Conservation (phyloP, 208 protist species). For the Crithidia mellificae region DNA sequence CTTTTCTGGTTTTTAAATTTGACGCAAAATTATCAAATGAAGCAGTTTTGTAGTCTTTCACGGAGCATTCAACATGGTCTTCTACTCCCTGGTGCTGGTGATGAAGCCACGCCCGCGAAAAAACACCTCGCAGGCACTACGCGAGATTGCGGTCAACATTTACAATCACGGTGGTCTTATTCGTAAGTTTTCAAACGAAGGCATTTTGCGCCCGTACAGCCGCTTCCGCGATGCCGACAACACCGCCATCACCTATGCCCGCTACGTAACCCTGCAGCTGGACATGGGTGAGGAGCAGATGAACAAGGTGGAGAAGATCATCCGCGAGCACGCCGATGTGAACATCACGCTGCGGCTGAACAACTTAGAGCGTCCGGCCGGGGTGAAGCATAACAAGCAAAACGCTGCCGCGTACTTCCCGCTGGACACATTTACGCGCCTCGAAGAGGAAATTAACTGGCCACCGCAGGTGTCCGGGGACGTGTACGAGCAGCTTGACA, state of each 20-base stretch:
- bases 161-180: conserved; percentile 85
- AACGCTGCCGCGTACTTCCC: conserved; percentile 69
- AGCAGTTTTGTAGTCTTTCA: too few relatives aligned
- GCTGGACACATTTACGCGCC: conserved; percentile 81
- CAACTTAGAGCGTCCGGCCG: conserved; percentile 69
- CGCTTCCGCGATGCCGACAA: conserved; percentile 83
- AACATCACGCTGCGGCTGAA: conserved; percentile 75
- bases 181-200: conserved; percentile 83
- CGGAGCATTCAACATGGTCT: too few relatives aligned
- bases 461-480: conserved; percentile 84
- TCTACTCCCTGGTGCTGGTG: conserved; percentile 84
- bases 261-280: conserved; percentile 84
- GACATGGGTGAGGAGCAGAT: conserved; percentile 88
- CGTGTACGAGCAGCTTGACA: conserved; percentile 88
- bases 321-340: conserved; percentile 84
- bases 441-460: conserved; percentile 92
- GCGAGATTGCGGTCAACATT: conserved; percentile 70
- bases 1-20: too few relatives aligned
- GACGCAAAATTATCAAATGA: too few relatives aligned
- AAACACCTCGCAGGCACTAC: conserved; percentile 75
- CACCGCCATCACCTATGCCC: conserved; percentile 75
- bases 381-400: conserved; percentile 61
- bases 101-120: conserved; percentile 81
- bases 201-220: conserved; percentile 86
- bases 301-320: conserved; percentile 73